Conservation (phyloP, 2,329 filamentous ascomycete genomes). For the Leptographium lundbergii region DNA sequence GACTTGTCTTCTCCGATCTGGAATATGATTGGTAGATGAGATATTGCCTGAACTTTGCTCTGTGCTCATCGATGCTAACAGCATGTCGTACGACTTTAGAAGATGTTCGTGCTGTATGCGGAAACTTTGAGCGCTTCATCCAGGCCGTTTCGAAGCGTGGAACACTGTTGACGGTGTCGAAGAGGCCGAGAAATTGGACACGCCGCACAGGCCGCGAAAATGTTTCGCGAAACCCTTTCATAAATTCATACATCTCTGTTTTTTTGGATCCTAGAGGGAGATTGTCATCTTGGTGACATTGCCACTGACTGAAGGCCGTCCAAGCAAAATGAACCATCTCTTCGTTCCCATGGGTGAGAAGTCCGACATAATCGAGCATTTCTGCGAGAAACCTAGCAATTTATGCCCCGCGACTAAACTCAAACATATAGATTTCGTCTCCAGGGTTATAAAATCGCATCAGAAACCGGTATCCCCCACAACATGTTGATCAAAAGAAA, state of each 20-base stretch:
- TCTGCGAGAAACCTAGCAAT: constrained; percentile 66
- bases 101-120: constrained; percentile 47
- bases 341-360: constrained; percentile 71
- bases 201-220: constrained; percentile 64
- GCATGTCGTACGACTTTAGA: constrained; percentile 54
- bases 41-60: constrained; percentile 61
- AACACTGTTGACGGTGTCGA: constrained; percentile 73
- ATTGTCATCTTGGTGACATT: constrained; percentile 33
- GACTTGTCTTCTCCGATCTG: neutral
- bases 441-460: constrained; percentile 59
- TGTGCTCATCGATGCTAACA: constrained; percentile 57
- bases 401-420: constrained; percentile 61
- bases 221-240: constrained; percentile 70
- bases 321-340: constrained; percentile 77
- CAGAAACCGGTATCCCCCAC: constrained; percentile 72
- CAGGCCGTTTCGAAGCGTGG: constrained; percentile 62
- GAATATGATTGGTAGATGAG: constrained; percentile 42
- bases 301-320: constrained; percentile 69
- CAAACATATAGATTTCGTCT: constrained; percentile 59
- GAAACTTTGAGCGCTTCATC: constrained; percentile 71
- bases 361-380: constrained; percentile 73
- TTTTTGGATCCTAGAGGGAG: neutral
- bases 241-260: constrained; percentile 56
- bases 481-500: constrained; percentile 71
- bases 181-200: constrained; percentile 66